phyloP scores from a whole-genome alignment of 768 basidiomycete genomes.

The Phaeotremella skinneri region DNA sequence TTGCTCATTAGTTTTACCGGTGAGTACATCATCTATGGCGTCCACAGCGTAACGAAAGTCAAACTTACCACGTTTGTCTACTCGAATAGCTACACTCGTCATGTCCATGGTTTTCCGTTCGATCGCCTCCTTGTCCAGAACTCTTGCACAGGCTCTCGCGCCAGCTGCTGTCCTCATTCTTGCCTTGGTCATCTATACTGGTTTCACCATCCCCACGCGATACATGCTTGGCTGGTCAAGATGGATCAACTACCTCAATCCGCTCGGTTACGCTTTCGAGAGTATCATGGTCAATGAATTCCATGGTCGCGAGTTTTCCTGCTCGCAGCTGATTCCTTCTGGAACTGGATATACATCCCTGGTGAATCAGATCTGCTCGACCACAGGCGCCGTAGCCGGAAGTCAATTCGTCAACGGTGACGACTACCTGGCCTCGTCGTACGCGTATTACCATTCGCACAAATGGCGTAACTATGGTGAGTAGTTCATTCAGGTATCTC shows the following conservation, averaged over 20 bases:
- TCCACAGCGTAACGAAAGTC: slow-evolving; percentile 57
- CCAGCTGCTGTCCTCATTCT: slow-evolving; percentile 68
- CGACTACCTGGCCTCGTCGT: slow-evolving; percentile 35
- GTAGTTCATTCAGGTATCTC: background rate
- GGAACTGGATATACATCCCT: slow-evolving; percentile 41
- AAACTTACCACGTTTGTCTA: background rate
- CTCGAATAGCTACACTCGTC: slow-evolving; percentile 55
- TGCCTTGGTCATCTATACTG: slow-evolving; percentile 70
- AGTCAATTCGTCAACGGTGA: slow-evolving; percentile 44
- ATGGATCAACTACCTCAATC: slow-evolving; percentile 68
- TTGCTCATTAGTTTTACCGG: slow-evolving; percentile 60
- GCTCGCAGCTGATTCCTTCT: slow-evolving; percentile 46
- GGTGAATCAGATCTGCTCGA: slow-evolving; percentile 35
- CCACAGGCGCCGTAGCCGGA: slow-evolving; percentile 44
- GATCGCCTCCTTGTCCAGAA: slow-evolving; percentile 65
- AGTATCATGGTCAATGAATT: slow-evolving; percentile 84
- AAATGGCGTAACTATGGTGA: slow-evolving; percentile 51
- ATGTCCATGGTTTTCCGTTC: slow-evolving; percentile 60
- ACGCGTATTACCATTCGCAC: slow-evolving; percentile 38
- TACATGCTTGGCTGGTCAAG: slow-evolving; percentile 53
- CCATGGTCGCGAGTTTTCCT: slow-evolving; percentile 61
- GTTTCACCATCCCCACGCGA: slow-evolving; percentile 54
- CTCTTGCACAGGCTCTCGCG: slow-evolving; percentile 64
- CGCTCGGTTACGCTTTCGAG: slow-evolving; percentile 71
- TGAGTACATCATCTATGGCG: slow-evolving; percentile 61